Evolutionary conservation across 1,284 basidiomycete species (phyloP).

Genomic region (Sparassis latifolia): DNA sequence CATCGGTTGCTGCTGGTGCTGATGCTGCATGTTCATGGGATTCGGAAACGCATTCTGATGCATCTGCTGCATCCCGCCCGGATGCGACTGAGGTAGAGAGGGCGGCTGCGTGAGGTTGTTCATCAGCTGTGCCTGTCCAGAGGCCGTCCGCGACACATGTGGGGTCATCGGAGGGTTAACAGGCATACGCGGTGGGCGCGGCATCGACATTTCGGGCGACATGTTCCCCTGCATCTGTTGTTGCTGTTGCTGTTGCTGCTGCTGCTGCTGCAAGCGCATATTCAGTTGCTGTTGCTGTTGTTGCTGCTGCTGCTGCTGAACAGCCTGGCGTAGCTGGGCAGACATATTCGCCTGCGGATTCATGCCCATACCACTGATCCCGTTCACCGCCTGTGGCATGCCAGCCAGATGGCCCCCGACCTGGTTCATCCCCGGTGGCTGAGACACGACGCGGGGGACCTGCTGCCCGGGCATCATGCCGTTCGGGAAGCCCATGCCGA

Average conservation of each 20-base stretch:
- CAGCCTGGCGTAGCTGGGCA: constrained; percentile 10
- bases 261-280: constrained; percentile 11
- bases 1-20: constrained; percentile 14
- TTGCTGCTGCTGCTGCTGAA: constrained; percentile 15
- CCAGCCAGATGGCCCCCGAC: constrained; percentile 25
- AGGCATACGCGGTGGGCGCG: constrained; percentile 26
- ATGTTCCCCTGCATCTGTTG: constrained; percentile 23
- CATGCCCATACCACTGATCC: constrained; percentile 20
- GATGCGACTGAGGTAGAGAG: constrained; percentile 32
- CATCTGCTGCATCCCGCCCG: constrained; percentile 29
- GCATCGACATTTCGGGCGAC: constrained; percentile 35
- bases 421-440: constrained; percentile 37
- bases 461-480: constrained; percentile 28
- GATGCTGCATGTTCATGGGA: constrained; percentile 33
- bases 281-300: constrained; percentile 4
- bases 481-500: constrained; percentile 33
- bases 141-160: constrained; percentile 32
- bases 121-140: constrained; percentile 41
- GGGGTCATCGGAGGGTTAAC: constrained; percentile 33
- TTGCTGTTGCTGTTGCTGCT: constrained; percentile 7
- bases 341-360: constrained; percentile 7
- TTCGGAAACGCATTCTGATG: constrained; percentile 36
- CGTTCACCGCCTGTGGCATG: constrained; percentile 35
- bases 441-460: constrained; percentile 46
- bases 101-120: constrained; percentile 42